Evolutionary conservation across 371 early-diverging fungal species (phyloP), one percentile per base, ranked within the genome.

Genomic region (Parasitella parasitica): DNA sequence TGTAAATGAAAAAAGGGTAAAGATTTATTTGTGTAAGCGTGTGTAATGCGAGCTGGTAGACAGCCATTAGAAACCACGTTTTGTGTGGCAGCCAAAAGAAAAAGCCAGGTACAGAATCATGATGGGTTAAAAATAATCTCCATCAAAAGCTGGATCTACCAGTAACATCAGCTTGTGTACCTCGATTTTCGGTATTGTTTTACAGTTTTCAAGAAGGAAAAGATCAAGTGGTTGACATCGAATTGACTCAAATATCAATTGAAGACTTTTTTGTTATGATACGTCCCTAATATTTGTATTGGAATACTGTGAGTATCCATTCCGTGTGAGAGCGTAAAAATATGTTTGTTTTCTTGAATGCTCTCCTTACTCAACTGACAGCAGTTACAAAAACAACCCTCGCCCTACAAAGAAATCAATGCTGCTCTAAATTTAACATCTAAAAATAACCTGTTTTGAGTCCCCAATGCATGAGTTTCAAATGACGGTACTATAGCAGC

Each of bases 1-100:
- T 43, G 43, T n/a, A n/a, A n/a, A n/a, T 16, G 39, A 18, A 20
- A 16, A 43, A 16, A 20, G n/a, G 18, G 41, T 20, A 18, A 43
- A 16, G 22, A 22, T 6, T 43, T 43, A 43, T 43, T 20, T 43
- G 43, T 43, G 32, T 32, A 32, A 8, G 32, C 32, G 32, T 32
- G 43, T 43, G 43, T 43, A 43, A 43, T 43, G 22, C 22, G 22
- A 43, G 22, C 22, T 43, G 43, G 12, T 43, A 43, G 43, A 43
- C 43, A 20, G 22, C 11, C 22, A 43, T 43, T 43, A 20, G 22
- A 43, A 48, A 62, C 55, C 62, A 62, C 62, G 62, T 62, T 62
- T 62, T 62, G 49, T 62, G 49, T 48, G 55, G 37, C 55, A 62
- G 54, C 46, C 20, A 9, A 13, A 36, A 34, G 0, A 41, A 58